These are phyloP conservation scores for Gossypium davidsonii DNA, from an alignment of 441 rosid genomes.

Conservation along the genomic window DNA sequence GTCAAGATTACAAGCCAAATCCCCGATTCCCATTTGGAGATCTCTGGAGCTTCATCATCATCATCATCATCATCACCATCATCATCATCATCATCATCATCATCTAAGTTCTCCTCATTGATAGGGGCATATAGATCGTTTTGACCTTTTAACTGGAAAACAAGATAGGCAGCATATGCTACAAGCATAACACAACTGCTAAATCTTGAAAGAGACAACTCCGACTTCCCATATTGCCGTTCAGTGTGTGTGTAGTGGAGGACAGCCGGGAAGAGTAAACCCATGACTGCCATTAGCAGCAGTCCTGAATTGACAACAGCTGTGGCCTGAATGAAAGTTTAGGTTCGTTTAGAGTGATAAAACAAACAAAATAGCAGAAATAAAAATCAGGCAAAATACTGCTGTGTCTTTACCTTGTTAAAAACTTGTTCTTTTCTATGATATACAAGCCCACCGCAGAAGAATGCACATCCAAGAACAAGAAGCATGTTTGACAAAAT, in stretches of 20 bases:
- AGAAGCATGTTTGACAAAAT: too few species aligned
- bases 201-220: conserved; percentile 83
- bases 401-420: not conserved
- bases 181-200: conserved; percentile 89
- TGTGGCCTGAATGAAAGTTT: conserved; percentile 42
- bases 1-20: conserved; percentile 73
- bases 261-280: conserved; percentile 80
- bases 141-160: conserved; percentile 64
- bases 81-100: conserved; percentile 47
- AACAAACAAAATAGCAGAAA: not conserved
- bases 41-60: conserved; percentile 67
- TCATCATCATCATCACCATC: conserved; percentile 42
- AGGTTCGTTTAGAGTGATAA: conserved; percentile 10
- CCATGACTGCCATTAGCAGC: conserved; percentile 94
- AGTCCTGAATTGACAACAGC: conserved; percentile 73
- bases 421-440: too few species aligned
- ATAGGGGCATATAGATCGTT: conserved; percentile 44
- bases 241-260: conserved; percentile 78
- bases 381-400: not conserved
- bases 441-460: too few species aligned
- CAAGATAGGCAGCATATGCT: conserved; percentile 71
- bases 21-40: conserved; percentile 74
- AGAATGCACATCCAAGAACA: too few species aligned
- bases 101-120: conserved; percentile 43
- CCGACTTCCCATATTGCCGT: conserved; percentile 75